A percentile compares a stretch with the other conserved stretches of the same genome.
phyloP scores from a whole-genome alignment of 192 early-diverging fungal species.

The Thoreauomyces humboldtii region DNA sequence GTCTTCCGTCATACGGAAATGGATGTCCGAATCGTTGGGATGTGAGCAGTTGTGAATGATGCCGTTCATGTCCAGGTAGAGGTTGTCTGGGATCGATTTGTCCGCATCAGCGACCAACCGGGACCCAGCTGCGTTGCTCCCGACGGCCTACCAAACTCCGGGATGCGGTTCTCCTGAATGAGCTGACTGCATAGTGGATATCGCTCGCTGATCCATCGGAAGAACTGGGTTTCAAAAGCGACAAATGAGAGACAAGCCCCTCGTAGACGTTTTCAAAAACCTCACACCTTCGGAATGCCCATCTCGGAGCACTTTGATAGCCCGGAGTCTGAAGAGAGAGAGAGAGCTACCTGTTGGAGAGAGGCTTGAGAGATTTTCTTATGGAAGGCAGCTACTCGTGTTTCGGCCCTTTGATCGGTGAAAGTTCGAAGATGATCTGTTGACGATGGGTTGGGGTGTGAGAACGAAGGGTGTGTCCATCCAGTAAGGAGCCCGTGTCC shows the following conservation, averaged over 20 bases:
- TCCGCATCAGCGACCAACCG: neutral
- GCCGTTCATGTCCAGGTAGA: slow-evolving; percentile 99
- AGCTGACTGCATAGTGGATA: slow-evolving; percentile 94
- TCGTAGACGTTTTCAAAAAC: neutral
- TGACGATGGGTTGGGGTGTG: too few relatives aligned
- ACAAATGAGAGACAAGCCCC: neutral
- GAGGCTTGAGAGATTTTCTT: too few relatives aligned
- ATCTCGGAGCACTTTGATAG: too few relatives aligned
- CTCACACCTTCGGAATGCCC: slow-evolving; percentile 44
- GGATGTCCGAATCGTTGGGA: slow-evolving; percentile 83
- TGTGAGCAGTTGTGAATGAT: slow-evolving; percentile 97
- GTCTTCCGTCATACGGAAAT: slow-evolving; percentile 87
- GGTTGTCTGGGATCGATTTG: slow-evolving; percentile 63
- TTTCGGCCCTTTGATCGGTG: too few relatives aligned
- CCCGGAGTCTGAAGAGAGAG: too few relatives aligned
- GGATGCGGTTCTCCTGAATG: slow-evolving; percentile 86
- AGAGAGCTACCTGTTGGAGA: too few relatives aligned
- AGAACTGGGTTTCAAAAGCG: slow-evolving; percentile 60
- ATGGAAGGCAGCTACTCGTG: too few relatives aligned
- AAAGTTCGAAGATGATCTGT: too few relatives aligned
- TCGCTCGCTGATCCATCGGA: slow-evolving; percentile 95
- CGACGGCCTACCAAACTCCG: slow-evolving; percentile 94
- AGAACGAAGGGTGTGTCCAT: too few relatives aligned
- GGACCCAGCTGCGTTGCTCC: too few relatives aligned
- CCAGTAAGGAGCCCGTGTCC: too few relatives aligned